Evolutionary conservation across 179 eudicot genomes (phyloP), one percentile per base, ranked within the genome.

Genomic region (Patellifolia procumbens): DNA sequence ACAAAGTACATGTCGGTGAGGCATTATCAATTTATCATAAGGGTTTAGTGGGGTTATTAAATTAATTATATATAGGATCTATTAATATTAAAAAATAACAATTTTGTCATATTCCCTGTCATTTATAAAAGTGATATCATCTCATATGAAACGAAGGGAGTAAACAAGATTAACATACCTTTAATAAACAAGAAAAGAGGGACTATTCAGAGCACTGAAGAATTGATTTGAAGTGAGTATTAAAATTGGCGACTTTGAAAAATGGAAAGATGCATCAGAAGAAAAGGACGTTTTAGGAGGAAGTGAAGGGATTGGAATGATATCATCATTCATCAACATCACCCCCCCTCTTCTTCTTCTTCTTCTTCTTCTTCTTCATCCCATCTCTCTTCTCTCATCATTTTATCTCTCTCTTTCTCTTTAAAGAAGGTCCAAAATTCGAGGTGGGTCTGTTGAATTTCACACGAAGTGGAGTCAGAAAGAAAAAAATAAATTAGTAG

Each of bases 281-380:
- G 89, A 89, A 87, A 87, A 81, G 53, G 92, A 89, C 90, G 80
- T 81, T 69, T 76, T 68, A 73, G 24, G 70, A 79, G 20, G n/a
- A n/a, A n/a, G n/a, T n/a, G n/a, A 79, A 76, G 76, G 64, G 84
- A 79, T 87, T 85, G 85, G 83, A 81, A 87, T 71, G 74, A 82
- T 84, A 74, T 81, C 74, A 35, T 2, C 2, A n/a, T 74, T 81
- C 74, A 35, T 34, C 2, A 22, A 83, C 83, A 77, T 81, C 84
- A 77, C 74, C 71, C 63, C 28, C 31, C 24, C 43, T 43, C 39
- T 51, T 73, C 51, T 42, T 15, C 29, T 5, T 35, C 67, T 34
- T 37, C 24, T 45, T 43, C 39, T 34, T 37, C 24, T 45, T 43
- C 39, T 51, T 73, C 51, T 42, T 15, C 29, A 3, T 35, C 67